Percentiles rank a stretch among this genome's conserved stretches.
phyloP scores from a whole-genome alignment of 257 asterid genomes.

The Nicotiana paniculata region DNA sequence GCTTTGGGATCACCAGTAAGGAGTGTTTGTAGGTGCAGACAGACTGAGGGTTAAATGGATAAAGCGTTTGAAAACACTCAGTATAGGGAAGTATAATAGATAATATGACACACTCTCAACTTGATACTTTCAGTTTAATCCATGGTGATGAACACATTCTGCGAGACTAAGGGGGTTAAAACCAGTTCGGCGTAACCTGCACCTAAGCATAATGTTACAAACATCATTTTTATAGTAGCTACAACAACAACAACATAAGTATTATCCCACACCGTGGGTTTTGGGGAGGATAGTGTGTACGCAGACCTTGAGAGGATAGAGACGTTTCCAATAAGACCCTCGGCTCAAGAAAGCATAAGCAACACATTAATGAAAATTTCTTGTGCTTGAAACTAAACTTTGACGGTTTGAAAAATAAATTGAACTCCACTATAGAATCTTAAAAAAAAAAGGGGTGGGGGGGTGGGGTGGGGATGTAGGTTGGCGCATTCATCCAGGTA shows the following conservation, averaged over 20 bases:
- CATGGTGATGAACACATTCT: neutral
- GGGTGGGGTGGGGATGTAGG: neutral
- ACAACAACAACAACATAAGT: too few relatives aligned
- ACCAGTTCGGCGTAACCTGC: neutral
- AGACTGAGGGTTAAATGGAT: neutral
- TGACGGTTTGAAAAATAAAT: neutral
- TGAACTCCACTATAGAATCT: neutral
- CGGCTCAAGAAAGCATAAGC: too few relatives aligned
- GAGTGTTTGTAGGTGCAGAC: neutral
- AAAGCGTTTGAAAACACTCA: neutral
- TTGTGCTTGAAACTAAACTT: neutral
- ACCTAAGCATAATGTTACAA: neutral
- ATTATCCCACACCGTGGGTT: too few relatives aligned
- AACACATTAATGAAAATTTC: too few relatives aligned
- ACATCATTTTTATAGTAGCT: neutral
- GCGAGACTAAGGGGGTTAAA: neutral
- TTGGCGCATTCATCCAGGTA: neutral
- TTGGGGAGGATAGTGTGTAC: too few relatives aligned
- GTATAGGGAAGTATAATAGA: neutral
- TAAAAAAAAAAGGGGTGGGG: too few relatives aligned
- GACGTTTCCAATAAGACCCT: too few relatives aligned
- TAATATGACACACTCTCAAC: neutral
- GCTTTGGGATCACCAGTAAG: neutral
- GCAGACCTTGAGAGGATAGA: too few relatives aligned
- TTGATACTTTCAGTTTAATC: neutral